A percentile compares a stretch with the other conserved stretches of the same genome.
Evolutionary conservation across 306 rosid genomes (phyloP).

Genomic region (Fagus sylvatica): DNA sequence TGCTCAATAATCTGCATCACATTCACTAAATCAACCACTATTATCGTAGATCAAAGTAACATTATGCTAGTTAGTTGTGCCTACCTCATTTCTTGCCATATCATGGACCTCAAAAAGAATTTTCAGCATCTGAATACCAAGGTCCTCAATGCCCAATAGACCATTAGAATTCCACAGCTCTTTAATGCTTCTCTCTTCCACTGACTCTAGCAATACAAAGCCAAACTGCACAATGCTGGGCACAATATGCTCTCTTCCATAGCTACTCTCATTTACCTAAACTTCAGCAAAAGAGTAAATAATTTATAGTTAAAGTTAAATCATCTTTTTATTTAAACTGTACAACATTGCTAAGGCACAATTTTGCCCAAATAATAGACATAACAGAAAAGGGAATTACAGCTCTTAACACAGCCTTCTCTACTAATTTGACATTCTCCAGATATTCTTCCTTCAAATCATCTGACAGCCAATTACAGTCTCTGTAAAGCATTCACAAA

Average conservation of each 20-base stretch:
- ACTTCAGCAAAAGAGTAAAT: not conserved
- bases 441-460: slow-evolving; percentile 35
- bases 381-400: slow-evolving; percentile 21
- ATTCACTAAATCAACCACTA: not conserved
- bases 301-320: not conserved
- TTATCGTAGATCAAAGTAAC: not conserved
- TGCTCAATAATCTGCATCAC: slow-evolving; percentile 38
- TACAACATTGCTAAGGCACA: not conserved
- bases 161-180: slow-evolving; percentile 26
- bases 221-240: slow-evolving; percentile 43
- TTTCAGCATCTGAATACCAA: slow-evolving; percentile 41
- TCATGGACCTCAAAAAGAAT: slow-evolving; percentile 39
- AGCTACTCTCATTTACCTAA: slow-evolving; percentile 39
- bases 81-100: slow-evolving; percentile 44
- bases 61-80: not conserved
- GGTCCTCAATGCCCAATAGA: slow-evolving; percentile 41
- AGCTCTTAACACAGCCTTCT: slow-evolving; percentile 42
- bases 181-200: slow-evolving; percentile 30
- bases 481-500: slow-evolving; percentile 23
- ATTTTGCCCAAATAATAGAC: not conserved
- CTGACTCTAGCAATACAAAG: slow-evolving; percentile 36
- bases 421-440: slow-evolving; percentile 34
- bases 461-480: slow-evolving; percentile 41
- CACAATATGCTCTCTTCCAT: slow-evolving; percentile 45
- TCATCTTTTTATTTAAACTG: not conserved